Evolutionary conservation across 768 basidiomycete species (phyloP), one percentile per base, ranked within the genome.

Genomic region (Galerina marginata): DNA sequence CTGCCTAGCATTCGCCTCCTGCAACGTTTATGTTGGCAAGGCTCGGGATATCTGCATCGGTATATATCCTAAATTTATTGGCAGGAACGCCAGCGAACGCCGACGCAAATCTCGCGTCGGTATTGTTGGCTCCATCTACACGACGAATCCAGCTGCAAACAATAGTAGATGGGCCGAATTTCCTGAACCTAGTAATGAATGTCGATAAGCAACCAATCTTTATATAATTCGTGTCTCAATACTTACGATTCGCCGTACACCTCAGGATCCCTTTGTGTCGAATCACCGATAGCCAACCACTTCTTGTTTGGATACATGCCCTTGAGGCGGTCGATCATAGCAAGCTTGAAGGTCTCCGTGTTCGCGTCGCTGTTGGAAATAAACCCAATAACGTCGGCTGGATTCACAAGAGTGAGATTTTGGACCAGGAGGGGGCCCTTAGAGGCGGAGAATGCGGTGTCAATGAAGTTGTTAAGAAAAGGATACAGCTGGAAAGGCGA

Each of bases 401-500:
- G 69, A 56, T 76, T 70, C 6, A 69, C 62, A 5, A 78, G 55
- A 3, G 78, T 79, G 29, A 81, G 63, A 61, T 78, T 79, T 37
- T 76, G 73, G 20, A 75, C 67, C 51, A 78, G 65, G 46, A 80
- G 74, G 2, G 80, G 80, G 0, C 79, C 80, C 42, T 65, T 72
- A 4, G 79, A 70, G 6, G 63, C 65, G 16, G 77, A 57, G 58
- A 72, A 81, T 0, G 74, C 64, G 0, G 72, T 67, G 42, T 74
- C 69, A 62, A 81, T 72, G 61, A 82, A 82, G 15, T 67, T 60
- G 44, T 72, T 72, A 10, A 81, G 73, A 73, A 81, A 80, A n/a
- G 79, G 79, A 62, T 79, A 78, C 9, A 82, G 71, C 63, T 81
- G 78, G 71, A 78, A 79, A 2, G 79, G 79, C 2, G 78, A 80